These are phyloP conservation scores for Entomortierella parvispora DNA, from an alignment of 192 early-diverging fungal species.

Conservation along the genomic window DNA sequence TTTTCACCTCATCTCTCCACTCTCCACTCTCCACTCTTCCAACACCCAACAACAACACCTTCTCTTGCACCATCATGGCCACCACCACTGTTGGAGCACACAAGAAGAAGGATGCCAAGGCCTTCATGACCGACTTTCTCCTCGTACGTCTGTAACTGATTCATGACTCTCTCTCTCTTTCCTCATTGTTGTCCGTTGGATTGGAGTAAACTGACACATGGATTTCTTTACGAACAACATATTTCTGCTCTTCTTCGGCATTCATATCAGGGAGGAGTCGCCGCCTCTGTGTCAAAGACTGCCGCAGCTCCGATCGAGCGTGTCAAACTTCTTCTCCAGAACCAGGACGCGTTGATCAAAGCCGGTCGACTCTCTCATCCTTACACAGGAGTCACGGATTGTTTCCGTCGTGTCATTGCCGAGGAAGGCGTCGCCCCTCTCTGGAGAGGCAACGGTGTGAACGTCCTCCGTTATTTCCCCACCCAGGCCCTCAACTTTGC, in stretches of 20 bases:
- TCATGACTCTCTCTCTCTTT: not conserved
- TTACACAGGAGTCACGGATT: constrained; percentile 96
- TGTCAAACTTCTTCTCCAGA: constrained; percentile 97
- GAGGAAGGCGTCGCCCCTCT: constrained; percentile 86
- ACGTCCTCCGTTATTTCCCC: constrained; percentile 99
- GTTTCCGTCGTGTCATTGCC: constrained; percentile 87
- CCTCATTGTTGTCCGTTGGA: not conserved
- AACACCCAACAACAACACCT: not conserved
- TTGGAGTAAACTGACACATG: no score
- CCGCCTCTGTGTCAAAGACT: constrained; percentile 98
- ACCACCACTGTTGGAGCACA: not conserved
- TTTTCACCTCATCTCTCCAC: not conserved
- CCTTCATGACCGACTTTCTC: not conserved
- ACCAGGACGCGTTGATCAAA: constrained; percentile 91
- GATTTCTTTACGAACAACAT: no score
- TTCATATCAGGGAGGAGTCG: constrained; percentile 87
- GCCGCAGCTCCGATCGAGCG: constrained; percentile 98
- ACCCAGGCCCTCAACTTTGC: constrained; percentile 99
- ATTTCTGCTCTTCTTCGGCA: no score
- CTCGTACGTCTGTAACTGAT: not conserved
- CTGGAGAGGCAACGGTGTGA: constrained; percentile 96
- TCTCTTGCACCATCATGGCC: not conserved
- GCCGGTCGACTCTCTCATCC: constrained; percentile 78
- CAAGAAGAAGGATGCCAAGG: not conserved
- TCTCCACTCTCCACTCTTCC: not conserved